Percentiles rank a stretch among this genome's conserved stretches.
phyloP scores from a whole-genome alignment of 306 rosid genomes.

The Canavalia gladiata region DNA sequence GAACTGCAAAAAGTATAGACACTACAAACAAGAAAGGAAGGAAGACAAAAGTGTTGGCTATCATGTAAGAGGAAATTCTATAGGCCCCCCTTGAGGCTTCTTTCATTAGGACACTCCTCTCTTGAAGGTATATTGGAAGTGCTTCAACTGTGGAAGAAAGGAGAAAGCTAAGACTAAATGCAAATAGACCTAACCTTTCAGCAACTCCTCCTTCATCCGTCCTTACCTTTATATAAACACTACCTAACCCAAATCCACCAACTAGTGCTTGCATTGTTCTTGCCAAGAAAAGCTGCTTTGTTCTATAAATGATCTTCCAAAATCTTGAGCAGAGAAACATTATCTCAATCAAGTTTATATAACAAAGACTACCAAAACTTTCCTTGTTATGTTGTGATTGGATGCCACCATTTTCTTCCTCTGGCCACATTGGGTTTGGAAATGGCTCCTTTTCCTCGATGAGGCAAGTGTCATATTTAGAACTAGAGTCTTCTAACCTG shows the following conservation, averaged over 20 bases:
- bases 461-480: conserved; percentile 35
- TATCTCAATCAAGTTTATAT: conserved; percentile 65
- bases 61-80: conserved; percentile 77
- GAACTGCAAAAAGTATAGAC: conserved; percentile 70
- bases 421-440: conserved; percentile 52
- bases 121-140: conserved; percentile 91
- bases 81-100: conserved; percentile 92
- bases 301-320: conserved; percentile 86
- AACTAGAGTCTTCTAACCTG: conserved; percentile 59
- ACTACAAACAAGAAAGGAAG: conserved; percentile 83
- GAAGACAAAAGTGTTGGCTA: conserved; percentile 87
- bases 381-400: conserved; percentile 29
- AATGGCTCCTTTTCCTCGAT: conserved; percentile 42
- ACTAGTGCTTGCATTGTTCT: conserved; percentile 91
- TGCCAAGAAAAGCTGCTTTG: conserved; percentile 84
- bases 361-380: conserved; percentile 26
- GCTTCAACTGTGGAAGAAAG: conserved; percentile 93
- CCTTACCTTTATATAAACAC: conserved; percentile 74
- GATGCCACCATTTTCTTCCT: conserved; percentile 45
- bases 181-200: conserved; percentile 81
- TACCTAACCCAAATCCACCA: conserved; percentile 88
- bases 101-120: conserved; percentile 83
- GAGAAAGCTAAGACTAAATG: conserved; percentile 89
- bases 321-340: conserved; percentile 81
- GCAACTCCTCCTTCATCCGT: conserved; percentile 78